Evolutionary conservation across 1,139 yeast species (phyloP).

Genomic region (Sugiyamaella novakii): DNA sequence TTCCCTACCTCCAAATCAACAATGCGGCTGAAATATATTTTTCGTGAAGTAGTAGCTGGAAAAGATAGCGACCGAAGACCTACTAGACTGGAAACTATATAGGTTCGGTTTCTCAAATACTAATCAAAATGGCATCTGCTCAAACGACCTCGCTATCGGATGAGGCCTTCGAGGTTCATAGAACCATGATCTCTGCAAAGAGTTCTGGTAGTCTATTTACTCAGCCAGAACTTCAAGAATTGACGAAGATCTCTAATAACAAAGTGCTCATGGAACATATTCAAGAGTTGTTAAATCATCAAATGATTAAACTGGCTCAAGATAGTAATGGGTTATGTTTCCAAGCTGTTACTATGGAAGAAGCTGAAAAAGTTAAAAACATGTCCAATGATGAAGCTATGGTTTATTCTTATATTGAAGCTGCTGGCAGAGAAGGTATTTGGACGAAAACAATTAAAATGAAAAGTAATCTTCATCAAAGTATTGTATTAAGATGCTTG

Average conservation of each 20-base stretch:
- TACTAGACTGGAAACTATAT: no score
- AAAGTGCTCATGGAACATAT: conserved; percentile 30
- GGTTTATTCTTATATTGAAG: conserved; percentile 88
- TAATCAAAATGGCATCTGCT: conserved; percentile 11
- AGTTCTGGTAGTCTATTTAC: conserved; percentile 52
- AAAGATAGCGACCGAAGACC: conserved; percentile 13
- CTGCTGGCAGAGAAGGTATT: conserved; percentile 87
- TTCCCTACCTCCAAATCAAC: no score
- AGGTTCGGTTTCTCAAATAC: no score
- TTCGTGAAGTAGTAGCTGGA: no score
- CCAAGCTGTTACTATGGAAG: conserved; percentile 55
- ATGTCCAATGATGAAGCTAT: conserved; percentile 90
- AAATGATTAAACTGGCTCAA: conserved; percentile 67
- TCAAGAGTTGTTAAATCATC: conserved; percentile 43
- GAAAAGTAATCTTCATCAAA: conserved; percentile 89
- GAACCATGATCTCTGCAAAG: conserved; percentile 52
- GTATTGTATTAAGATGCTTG: conserved; percentile 82
- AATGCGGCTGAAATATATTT: no score
- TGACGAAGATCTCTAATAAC: conserved; percentile 25
- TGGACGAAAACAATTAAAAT: conserved; percentile 96
- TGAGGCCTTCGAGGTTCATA: conserved; percentile 58
- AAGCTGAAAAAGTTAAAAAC: conserved; percentile 52
- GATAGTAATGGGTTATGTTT: conserved; percentile 64
- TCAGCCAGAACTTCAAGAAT: conserved; percentile 59
- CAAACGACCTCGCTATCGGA: conserved; percentile 38